Percentiles rank a stretch among this genome's conserved stretches.
Evolutionary conservation across 1,284 basidiomycete genomes (phyloP).

Genomic region (Ustilago vetiveriae): DNA sequence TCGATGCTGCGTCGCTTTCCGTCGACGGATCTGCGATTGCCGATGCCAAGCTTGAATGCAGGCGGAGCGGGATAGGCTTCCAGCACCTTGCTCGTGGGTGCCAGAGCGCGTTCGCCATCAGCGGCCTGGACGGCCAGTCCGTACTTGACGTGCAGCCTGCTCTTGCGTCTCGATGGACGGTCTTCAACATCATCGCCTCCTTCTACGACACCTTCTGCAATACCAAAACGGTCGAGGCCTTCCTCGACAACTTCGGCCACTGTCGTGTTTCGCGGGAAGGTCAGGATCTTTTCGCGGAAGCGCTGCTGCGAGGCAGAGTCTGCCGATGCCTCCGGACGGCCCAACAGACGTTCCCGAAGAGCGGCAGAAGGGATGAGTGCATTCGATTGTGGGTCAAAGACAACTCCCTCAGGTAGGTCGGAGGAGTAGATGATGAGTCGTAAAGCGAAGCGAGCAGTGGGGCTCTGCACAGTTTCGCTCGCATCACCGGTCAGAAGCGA

Average conservation of each 20-base stretch:
- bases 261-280: constrained; percentile 87
- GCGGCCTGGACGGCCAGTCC: constrained; percentile 71
- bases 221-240: constrained; percentile 89
- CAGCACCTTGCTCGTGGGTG: constrained; percentile 67
- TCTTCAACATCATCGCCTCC: constrained; percentile 97
- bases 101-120: constrained; percentile 47
- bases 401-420: constrained; percentile 91
- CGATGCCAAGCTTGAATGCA: constrained; percentile 71
- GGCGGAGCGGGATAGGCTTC: constrained; percentile 80
- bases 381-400: constrained; percentile 88
- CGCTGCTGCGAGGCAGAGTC: constrained; percentile 23
- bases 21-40: constrained; percentile 78
- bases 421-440: constrained; percentile 85
- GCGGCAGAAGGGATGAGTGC: constrained; percentile 75
- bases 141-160: constrained; percentile 81
- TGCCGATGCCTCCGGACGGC: constrained; percentile 7
- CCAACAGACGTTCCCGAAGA: constrained; percentile 31
- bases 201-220: constrained; percentile 92
- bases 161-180: constrained; percentile 81
- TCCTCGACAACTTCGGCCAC: constrained; percentile 95
- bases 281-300: constrained; percentile 60
- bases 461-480: constrained; percentile 43
- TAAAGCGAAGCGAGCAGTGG: constrained; percentile 80
- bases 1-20: constrained; percentile 88
- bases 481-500: constrained; percentile 41